Evolutionary conservation across 345 rosid species (phyloP).

Genomic region (Streptanthus diversifolius): DNA sequence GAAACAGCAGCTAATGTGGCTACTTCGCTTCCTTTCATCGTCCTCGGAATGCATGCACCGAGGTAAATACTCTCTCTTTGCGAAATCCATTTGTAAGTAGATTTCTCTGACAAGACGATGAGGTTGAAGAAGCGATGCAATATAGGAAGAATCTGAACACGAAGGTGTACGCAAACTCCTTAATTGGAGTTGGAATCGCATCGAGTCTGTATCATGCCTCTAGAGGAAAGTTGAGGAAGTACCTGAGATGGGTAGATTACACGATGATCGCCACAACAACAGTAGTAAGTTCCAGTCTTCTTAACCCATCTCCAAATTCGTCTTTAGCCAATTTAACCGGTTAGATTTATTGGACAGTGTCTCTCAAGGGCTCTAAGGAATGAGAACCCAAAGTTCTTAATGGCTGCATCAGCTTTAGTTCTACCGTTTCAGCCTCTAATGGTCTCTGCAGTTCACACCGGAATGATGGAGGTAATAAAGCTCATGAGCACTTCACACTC

Average conservation of each 20-base stretch:
- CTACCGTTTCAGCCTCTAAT: conserved; percentile 90
- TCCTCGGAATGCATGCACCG: conserved; percentile 83
- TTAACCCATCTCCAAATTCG: background rate
- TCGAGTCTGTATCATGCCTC: conserved; percentile 89
- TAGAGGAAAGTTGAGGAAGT: conserved; percentile 71
- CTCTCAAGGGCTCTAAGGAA: conserved; percentile 76
- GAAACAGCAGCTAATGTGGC: conserved; percentile 79
- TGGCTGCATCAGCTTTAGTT: conserved; percentile 87
- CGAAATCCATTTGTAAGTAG: background rate
- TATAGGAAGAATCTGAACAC: conserved; percentile 68
- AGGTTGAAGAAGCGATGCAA: background rate
- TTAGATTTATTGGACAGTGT: conserved; percentile 45
- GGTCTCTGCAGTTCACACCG: conserved; percentile 91
- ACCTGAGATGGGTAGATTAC: conserved; percentile 86
- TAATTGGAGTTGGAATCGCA: conserved; percentile 89
- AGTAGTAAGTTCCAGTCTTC: conserved; percentile 45
- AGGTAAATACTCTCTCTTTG: conserved; percentile 45
- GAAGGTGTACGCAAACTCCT: conserved; percentile 83
- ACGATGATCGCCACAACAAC: conserved; percentile 90
- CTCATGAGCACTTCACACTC: background rate
- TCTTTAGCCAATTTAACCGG: background rate
- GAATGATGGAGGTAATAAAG: conserved; percentile 83
- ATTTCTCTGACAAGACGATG: background rate
- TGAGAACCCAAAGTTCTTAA: conserved; percentile 87
- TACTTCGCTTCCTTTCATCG: conserved; percentile 90